A percentile compares a stretch with the other conserved stretches of the same genome.
These are phyloP conservation scores for Pouteria glomerata DNA, from an alignment of 148 eudicot genomes.

Conservation along the genomic window DNA sequence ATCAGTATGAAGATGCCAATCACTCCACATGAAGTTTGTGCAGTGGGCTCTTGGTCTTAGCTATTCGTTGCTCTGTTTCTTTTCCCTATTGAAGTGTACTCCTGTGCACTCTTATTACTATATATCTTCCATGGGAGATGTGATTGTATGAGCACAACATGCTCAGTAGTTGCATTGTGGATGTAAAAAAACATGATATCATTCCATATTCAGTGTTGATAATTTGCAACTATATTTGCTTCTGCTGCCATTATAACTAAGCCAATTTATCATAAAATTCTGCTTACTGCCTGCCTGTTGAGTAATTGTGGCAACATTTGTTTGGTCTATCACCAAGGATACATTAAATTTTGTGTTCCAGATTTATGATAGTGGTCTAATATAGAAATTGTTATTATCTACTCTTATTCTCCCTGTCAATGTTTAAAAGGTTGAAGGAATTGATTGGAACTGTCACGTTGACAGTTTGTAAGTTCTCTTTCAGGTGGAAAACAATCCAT, in stretches of 20 bases:
- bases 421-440: not conserved
- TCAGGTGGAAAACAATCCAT: constrained; percentile 88
- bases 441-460: constrained; percentile 3
- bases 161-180: not conserved
- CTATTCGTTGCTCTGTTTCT: not conserved
- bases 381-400: not conserved
- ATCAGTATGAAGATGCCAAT: not conserved
- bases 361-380: not conserved
- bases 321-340: not conserved
- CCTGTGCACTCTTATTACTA: not conserved
- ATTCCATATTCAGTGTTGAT: not conserved
- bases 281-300: not conserved
- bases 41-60: not conserved
- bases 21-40: not conserved
- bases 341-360: not conserved
- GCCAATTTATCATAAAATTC: not conserved
- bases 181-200: not conserved
- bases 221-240: not conserved
- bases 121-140: not conserved
- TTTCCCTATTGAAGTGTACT: not conserved
- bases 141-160: not conserved
- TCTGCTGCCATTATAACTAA: not conserved
- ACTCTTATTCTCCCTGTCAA: not conserved
- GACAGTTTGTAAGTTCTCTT: constrained; percentile 1
- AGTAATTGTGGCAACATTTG: not conserved